Evolutionary conservation across 208 protist species (phyloP).

Genomic region (Tritrichomonas foetus): DNA sequence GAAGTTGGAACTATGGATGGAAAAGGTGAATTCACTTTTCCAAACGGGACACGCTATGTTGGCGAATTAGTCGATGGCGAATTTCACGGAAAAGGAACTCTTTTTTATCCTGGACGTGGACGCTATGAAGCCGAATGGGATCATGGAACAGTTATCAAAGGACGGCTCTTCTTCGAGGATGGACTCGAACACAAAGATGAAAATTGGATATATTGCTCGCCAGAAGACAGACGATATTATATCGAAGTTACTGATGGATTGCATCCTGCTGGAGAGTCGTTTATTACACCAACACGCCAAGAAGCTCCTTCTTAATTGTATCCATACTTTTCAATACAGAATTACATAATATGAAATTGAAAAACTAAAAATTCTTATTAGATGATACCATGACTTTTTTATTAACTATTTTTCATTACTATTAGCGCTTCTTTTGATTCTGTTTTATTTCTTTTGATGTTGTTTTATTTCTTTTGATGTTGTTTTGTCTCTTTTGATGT

Average conservation of each 20-base stretch:
- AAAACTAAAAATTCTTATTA: too few species aligned
- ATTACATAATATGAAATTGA: too few species aligned
- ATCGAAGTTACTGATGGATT: background rate
- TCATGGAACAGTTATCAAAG: constrained; percentile 3
- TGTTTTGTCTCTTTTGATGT: too few species aligned
- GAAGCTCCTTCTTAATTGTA: background rate
- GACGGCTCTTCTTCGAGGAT: constrained; percentile 2
- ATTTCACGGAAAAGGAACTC: constrained; percentile 34
- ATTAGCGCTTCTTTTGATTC: too few species aligned
- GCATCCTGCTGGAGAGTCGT: background rate
- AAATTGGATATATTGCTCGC: constrained; percentile 37
- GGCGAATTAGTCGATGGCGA: background rate
- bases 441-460: too few species aligned
- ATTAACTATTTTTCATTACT: too few species aligned
- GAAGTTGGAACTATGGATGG: constrained; percentile 35
- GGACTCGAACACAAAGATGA: background rate
- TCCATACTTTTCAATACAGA: too few species aligned
- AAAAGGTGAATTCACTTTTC: constrained; percentile 36
- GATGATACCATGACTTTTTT: too few species aligned
- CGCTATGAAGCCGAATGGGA: constrained; percentile 33
- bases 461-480: too few species aligned
- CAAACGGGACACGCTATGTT: constrained; percentile 37
- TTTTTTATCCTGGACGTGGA: background rate
- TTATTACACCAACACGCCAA: constrained; percentile 26
- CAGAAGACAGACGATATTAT: background rate